A percentile compares a stretch with the other conserved stretches of the same genome.
These are phyloP conservation scores for Metschnikowia anglica DNA, from an alignment of 805 yeast species.

Conservation along the genomic window DNA sequence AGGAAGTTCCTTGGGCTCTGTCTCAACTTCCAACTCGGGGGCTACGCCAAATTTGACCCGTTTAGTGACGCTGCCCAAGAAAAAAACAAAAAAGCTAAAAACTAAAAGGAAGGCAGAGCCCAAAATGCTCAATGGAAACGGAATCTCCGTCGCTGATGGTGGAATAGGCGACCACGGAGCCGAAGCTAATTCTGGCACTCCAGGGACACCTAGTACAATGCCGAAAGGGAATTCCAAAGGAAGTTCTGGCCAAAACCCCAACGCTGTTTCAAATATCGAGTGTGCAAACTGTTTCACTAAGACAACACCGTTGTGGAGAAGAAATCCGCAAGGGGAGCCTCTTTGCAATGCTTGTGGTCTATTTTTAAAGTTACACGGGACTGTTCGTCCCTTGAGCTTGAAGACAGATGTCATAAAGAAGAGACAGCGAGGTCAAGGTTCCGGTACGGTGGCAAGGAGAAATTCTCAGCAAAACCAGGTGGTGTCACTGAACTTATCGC, in stretches of 20 bases:
- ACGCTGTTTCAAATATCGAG: slow-evolving; percentile 20
- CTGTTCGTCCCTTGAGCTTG: slow-evolving; percentile 84
- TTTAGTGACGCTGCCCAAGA: slow-evolving; percentile 12
- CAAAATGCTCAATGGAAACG: not conserved
- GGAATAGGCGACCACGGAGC: not conserved
- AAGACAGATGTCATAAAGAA: slow-evolving; percentile 92
- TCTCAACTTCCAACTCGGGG: slow-evolving; percentile 15
- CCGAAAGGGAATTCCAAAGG: slow-evolving; percentile 1
- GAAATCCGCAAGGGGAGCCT: slow-evolving; percentile 90
- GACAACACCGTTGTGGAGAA: slow-evolving; percentile 93
- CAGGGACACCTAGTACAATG: not conserved
- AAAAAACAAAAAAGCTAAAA: slow-evolving; percentile 13
- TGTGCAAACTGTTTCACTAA: slow-evolving; percentile 91
- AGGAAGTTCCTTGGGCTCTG: slow-evolving; percentile 14
- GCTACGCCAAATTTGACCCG: slow-evolving; percentile 11
- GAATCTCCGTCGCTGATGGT: not conserved
- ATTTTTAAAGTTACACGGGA: slow-evolving; percentile 80
- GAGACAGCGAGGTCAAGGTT: slow-evolving; percentile 60
- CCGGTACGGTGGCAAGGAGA: slow-evolving; percentile 11
- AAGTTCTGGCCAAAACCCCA: not conserved
- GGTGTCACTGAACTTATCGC: not conserved
- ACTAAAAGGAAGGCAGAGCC: slow-evolving; percentile 6
- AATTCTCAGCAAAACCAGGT: slow-evolving; percentile 6
- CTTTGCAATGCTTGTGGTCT: slow-evolving; percentile 72
- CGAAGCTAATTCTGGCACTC: not conserved